phyloP scores from a whole-genome alignment of 129 eudicot genomes.

The Arctium lappa region DNA sequence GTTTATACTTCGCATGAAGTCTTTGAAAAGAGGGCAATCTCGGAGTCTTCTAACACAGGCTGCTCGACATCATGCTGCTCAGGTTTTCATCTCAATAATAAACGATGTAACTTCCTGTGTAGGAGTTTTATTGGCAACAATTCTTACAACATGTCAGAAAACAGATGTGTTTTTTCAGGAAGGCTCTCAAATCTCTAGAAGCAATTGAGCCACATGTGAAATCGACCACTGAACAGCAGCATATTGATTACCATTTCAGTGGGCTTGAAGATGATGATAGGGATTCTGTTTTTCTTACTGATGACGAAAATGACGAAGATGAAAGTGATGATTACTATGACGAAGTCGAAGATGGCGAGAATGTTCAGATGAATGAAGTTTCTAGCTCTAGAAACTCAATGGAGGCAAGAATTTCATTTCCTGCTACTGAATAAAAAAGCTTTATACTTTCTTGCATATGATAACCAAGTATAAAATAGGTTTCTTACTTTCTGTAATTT shows the following conservation, averaged over 20 bases:
- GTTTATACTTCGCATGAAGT: slow-evolving; percentile 82
- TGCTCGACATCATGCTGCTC: slow-evolving; percentile 91
- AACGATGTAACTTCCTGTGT: background rate
- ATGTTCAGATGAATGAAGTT: slow-evolving; percentile 31
- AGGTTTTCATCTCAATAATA: slow-evolving; percentile 41
- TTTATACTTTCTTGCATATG: background rate
- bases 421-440: background rate
- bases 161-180: slow-evolving; percentile 76
- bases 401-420: slow-evolving; percentile 54
- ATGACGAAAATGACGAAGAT: slow-evolving; percentile 41
- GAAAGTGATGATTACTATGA: slow-evolving; percentile 43
- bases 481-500: background rate
- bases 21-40: slow-evolving; percentile 79
- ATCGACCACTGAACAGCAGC: slow-evolving; percentile 55
- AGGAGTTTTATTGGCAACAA: background rate
- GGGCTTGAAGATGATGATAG: slow-evolving; percentile 74
- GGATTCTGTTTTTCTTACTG: slow-evolving; percentile 31
- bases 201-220: slow-evolving; percentile 76
- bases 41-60: slow-evolving; percentile 93
- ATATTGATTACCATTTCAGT: slow-evolving; percentile 75
- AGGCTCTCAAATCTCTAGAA: slow-evolving; percentile 67
- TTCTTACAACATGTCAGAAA: slow-evolving; percentile 29
- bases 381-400: slow-evolving; percentile 40
- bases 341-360: slow-evolving; percentile 33
- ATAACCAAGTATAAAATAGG: background rate